phyloP scores from a whole-genome alignment of 805 yeast species.

The Cephaloascus albidus region DNA sequence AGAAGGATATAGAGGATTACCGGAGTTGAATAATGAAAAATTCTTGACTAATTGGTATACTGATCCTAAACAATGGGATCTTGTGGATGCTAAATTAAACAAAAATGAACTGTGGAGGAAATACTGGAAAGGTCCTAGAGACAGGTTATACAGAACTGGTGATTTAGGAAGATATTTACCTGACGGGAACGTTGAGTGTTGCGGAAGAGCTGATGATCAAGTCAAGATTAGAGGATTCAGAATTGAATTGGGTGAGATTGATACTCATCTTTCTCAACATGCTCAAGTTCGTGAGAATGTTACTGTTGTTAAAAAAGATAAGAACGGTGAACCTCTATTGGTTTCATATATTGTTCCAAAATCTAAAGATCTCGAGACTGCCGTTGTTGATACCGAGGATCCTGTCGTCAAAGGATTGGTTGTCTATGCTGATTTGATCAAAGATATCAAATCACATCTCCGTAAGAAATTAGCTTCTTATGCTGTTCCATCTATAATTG shows the following conservation, averaged over 20 bases:
- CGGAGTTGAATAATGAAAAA: conserved; percentile 80
- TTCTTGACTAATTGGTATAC: conserved; percentile 90
- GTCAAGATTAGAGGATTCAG: conserved; percentile 98
- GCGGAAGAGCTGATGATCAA: conserved; percentile 98
- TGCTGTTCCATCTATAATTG: conserved; percentile 87
- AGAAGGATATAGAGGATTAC: conserved; percentile 90
- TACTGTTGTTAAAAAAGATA: conserved; percentile 85
- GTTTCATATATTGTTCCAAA: conserved; percentile 87
- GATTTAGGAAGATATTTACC: conserved; percentile 95
- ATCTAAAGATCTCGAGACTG: conserved; percentile 30
- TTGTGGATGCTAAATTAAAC: conserved; percentile 36
- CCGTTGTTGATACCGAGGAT: conserved; percentile 41
- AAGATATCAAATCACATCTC: conserved; percentile 72
- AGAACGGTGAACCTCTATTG: conserved; percentile 85
- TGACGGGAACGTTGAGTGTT: conserved; percentile 95
- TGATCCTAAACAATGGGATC: conserved; percentile 52
- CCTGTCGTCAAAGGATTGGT: conserved; percentile 74
- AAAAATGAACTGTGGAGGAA: conserved; percentile 59
- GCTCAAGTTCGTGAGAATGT: conserved; percentile 86
- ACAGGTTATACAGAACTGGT: conserved; percentile 93
- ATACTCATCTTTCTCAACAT: conserved; percentile 93
- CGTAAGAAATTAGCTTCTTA: conserved; percentile 86
- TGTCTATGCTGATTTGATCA: conserved; percentile 64
- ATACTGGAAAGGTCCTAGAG: conserved; percentile 90
- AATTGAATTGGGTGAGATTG: conserved; percentile 96